phyloP scores from a whole-genome alignment of 176 grass and related monocot genomes.

The Typha latifolia region DNA sequence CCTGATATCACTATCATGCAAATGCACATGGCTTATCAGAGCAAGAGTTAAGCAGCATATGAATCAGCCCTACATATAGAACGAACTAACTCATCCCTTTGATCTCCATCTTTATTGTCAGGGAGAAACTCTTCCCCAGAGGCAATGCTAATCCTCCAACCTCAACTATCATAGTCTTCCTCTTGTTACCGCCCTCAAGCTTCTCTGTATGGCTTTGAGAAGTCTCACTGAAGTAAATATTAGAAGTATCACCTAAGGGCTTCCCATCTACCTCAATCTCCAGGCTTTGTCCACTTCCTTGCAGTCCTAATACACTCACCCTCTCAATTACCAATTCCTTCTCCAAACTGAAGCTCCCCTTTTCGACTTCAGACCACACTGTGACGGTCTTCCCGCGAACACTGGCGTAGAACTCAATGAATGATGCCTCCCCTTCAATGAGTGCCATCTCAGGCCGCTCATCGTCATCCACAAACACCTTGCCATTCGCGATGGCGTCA shows the following conservation, averaged over 20 bases:
- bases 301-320: slow-evolving; percentile 57
- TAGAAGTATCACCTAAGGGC: slow-evolving; percentile 20
- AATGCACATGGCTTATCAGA: too few species aligned
- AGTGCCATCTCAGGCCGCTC: slow-evolving; percentile 80
- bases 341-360: slow-evolving; percentile 45
- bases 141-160: slow-evolving; percentile 64
- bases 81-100: slow-evolving; percentile 14
- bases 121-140: slow-evolving; percentile 79
- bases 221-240: slow-evolving; percentile 20
- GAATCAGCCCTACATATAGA: too few species aligned
- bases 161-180: slow-evolving; percentile 49
- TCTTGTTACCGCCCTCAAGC: slow-evolving; percentile 18
- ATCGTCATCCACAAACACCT: slow-evolving; percentile 77
- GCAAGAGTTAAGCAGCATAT: too few species aligned
- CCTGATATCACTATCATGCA: too few species aligned
- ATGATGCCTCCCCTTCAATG: slow-evolving; percentile 58
- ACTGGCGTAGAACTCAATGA: slow-evolving; percentile 44
- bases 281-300: slow-evolving; percentile 46
- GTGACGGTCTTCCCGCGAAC: slow-evolving; percentile 57
- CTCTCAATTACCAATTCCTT: slow-evolving; percentile 61
- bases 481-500: slow-evolving; percentile 44
- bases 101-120: slow-evolving; percentile 65
- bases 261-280: slow-evolving; percentile 38
- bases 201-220: slow-evolving; percentile 13
- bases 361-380: slow-evolving; percentile 48